A percentile compares a stretch with the other conserved stretches of the same genome.
phyloP scores from a whole-genome alignment of 148 eudicot species.

The Silene uniflora region DNA sequence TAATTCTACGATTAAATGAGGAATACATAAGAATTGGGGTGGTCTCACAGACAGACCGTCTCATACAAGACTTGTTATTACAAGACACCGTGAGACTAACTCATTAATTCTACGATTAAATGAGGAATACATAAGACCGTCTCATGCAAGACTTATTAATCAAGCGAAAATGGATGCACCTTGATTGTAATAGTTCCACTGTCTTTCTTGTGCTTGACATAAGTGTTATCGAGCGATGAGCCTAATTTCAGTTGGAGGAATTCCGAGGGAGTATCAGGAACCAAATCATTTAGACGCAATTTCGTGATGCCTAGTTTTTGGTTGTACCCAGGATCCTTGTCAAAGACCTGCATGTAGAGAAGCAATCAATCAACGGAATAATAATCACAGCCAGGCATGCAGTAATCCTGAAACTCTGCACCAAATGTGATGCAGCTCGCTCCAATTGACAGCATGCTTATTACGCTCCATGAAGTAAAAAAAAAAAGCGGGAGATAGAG shows the following conservation, averaged over 20 bases:
- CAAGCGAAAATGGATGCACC: slow-evolving; percentile 29
- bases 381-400: slow-evolving; percentile 10
- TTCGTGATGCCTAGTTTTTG: slow-evolving; percentile 74
- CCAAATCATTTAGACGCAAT: slow-evolving; percentile 57
- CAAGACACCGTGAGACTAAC: no score
- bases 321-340: slow-evolving; percentile 86
- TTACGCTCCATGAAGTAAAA: neutral
- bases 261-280: slow-evolving; percentile 53
- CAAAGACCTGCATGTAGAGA: slow-evolving; percentile 58
- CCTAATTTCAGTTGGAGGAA: slow-evolving; percentile 57
- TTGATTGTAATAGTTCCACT: slow-evolving; percentile 77
- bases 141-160: no score
- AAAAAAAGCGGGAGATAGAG: neutral
- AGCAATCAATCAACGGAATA: neutral
- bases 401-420: neutral
- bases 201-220: slow-evolving; percentile 83
- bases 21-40: no score
- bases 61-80: no score
- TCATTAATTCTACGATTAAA: no score
- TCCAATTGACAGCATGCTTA: no score
- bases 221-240: slow-evolving; percentile 74
- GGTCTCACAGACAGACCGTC: no score
- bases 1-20: no score
- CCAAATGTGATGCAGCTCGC: no score
- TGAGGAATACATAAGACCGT: no score